Percentiles rank a stretch among this genome's conserved stretches.
phyloP scores from a whole-genome alignment of 805 yeast genomes.

The Candida nonsorbophila region DNA sequence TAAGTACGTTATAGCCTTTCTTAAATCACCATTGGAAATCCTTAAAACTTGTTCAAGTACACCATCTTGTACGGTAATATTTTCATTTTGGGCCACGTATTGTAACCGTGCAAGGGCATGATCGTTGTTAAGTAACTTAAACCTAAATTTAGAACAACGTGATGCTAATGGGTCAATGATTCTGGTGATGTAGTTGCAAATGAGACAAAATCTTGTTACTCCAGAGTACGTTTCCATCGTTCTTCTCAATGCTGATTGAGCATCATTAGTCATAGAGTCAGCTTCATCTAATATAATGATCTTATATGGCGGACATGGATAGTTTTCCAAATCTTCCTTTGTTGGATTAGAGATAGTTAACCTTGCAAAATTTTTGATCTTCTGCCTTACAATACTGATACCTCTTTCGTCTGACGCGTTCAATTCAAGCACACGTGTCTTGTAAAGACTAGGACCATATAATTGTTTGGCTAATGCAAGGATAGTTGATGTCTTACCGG shows the following conservation, averaged over 20 bases:
- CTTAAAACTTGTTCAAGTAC: constrained; percentile 59
- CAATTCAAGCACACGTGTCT: constrained; percentile 70
- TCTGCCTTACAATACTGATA: constrained; percentile 79
- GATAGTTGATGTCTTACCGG: constrained; percentile 87
- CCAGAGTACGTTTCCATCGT: constrained; percentile 80
- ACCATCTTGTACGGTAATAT: constrained; percentile 34
- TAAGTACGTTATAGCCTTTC: constrained; percentile 85
- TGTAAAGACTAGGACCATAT: constrained; percentile 65
- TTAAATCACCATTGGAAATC: constrained; percentile 85
- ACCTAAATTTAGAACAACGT: constrained; percentile 92
- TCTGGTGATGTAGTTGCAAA: constrained; percentile 94
- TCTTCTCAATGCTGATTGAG: constrained; percentile 91
- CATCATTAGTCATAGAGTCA: constrained; percentile 96
- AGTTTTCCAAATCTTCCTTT: constrained; percentile 57
- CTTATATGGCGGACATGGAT: constrained; percentile 97
- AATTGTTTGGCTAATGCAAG: constrained; percentile 75
- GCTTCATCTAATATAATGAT: constrained; percentile 92
- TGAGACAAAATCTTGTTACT: constrained; percentile 85
- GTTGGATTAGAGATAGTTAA: constrained; percentile 78
- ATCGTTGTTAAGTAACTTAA: constrained; percentile 65
- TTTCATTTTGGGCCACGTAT: constrained; percentile 47
- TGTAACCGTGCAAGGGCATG: constrained; percentile 67
- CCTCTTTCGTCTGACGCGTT: constrained; percentile 93
- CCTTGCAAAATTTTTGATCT: constrained; percentile 82
- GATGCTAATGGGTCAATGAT: constrained; percentile 96